A percentile compares a stretch with the other conserved stretches of the same genome.
These are phyloP conservation scores for Castanea mollissima DNA, from an alignment of 306 rosid genomes.

Conservation along the genomic window DNA sequence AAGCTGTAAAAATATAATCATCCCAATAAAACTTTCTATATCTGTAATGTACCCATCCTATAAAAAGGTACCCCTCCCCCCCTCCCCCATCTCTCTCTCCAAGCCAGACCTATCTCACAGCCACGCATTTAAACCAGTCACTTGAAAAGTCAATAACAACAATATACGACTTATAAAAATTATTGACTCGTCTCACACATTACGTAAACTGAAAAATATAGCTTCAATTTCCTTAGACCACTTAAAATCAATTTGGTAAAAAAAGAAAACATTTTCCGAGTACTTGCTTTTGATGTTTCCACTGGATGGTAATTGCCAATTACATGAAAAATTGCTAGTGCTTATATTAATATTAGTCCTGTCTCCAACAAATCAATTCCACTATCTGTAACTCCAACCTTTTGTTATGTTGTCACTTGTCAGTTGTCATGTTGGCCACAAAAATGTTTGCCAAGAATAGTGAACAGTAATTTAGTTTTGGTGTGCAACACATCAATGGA, in stretches of 20 bases:
- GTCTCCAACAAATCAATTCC: neutral
- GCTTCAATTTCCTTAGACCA: neutral
- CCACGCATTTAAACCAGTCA: neutral
- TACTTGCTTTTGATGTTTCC: neutral
- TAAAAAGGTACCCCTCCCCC: neutral
- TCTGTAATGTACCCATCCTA: neutral
- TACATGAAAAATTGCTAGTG: neutral
- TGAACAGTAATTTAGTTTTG: neutral
- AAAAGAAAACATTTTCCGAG: neutral
- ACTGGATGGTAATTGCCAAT: neutral
- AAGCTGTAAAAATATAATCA: neutral
- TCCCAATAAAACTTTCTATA: neutral
- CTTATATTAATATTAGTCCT: neutral
- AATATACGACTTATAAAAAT: no score
- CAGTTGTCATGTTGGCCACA: neutral
- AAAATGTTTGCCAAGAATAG: neutral
- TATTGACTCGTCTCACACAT: neutral
- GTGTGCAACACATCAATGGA: neutral
- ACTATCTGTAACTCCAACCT: neutral
- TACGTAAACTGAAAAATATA: neutral
- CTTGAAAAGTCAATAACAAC: no score
- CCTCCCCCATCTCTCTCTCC: neutral
- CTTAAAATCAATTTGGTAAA: neutral
- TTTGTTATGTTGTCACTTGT: neutral
- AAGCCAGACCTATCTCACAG: neutral